These are phyloP conservation scores for Chrysoporthe deuterocubensis DNA, from an alignment of 2,329 filamentous ascomycete species.

Conservation along the genomic window DNA sequence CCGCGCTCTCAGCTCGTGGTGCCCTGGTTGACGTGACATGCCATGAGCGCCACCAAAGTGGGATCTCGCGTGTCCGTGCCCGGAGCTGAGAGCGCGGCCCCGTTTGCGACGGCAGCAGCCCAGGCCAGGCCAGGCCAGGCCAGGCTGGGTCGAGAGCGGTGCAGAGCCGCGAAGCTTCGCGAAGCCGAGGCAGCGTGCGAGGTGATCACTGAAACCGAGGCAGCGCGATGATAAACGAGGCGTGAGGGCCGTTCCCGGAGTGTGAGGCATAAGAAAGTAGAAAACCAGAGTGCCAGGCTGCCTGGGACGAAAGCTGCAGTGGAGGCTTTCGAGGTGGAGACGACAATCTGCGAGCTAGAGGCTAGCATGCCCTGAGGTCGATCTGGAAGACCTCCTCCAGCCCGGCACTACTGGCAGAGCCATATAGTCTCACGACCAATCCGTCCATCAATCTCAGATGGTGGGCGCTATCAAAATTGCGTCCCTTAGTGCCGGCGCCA, in stretches of 20 bases:
- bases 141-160: constrained; percentile 11
- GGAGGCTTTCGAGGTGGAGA: background rate
- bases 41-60: background rate
- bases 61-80: background rate
- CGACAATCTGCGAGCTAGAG: background rate
- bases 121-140: constrained; percentile 5
- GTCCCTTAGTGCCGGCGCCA: background rate
- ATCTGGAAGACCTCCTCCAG: background rate
- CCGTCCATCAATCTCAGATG: background rate
- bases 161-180: background rate
- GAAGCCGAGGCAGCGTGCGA: background rate
- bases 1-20: background rate
- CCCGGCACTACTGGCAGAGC: background rate
- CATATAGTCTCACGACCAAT: background rate
- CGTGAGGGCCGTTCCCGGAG: background rate
- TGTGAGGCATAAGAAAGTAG: background rate
- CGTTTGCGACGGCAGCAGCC: constrained; percentile 14
- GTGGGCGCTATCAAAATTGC: constrained; percentile 7
- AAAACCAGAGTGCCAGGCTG: background rate
- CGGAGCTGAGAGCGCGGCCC: constrained; percentile 1
- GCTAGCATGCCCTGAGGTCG: background rate
- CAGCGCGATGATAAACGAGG: background rate
- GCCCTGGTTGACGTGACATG: background rate
- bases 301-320: background rate
- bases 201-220: background rate